Evolutionary conservation across 2,329 filamentous ascomycete genomes (phyloP).

Genomic region (Diaporthe nobilis): DNA sequence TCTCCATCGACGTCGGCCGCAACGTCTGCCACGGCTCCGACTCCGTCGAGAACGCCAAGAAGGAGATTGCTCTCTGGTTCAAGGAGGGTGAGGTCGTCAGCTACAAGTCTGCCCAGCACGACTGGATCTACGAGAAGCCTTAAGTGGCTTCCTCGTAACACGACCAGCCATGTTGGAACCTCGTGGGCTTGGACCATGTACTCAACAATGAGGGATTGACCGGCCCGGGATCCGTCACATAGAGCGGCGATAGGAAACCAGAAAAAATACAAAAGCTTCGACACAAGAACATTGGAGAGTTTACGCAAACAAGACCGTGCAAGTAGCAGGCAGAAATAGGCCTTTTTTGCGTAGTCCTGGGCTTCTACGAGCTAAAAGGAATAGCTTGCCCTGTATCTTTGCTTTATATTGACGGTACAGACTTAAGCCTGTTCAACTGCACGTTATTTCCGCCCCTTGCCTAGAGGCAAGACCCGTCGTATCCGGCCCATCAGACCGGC

Average conservation of each 20-base stretch:
- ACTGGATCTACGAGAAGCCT: slow-evolving; percentile 98
- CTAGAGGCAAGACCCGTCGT: slow-evolving; percentile 40
- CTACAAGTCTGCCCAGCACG: slow-evolving; percentile 87
- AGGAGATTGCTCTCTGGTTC: slow-evolving; percentile 99
- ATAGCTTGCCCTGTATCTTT: not conserved
- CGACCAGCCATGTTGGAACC: slow-evolving; percentile 2
- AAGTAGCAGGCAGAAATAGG: not conserved
- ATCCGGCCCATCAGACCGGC: slow-evolving; percentile 73
- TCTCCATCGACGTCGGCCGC: slow-evolving; percentile 72
- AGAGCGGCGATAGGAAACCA: slow-evolving; percentile 42
- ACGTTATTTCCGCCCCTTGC: slow-evolving; percentile 35
- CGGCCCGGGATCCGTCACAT: not conserved
- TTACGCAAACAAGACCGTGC: not conserved
- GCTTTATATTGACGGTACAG: not conserved
- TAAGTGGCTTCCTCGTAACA: slow-evolving; percentile 50
- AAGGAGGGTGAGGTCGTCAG: slow-evolving; percentile 84
- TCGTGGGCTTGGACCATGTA: not conserved
- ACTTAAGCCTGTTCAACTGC: not conserved
- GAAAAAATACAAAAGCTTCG: slow-evolving; percentile 41
- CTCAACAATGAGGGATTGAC: not conserved
- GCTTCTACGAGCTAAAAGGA: not conserved
- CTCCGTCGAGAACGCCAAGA: slow-evolving; percentile 98
- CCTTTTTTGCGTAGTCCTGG: not conserved
- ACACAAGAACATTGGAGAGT: not conserved
- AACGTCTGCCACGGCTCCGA: slow-evolving; percentile 94